phyloP scores from a whole-genome alignment of 257 asterid species.

The Oldenlandia corymbosa region DNA sequence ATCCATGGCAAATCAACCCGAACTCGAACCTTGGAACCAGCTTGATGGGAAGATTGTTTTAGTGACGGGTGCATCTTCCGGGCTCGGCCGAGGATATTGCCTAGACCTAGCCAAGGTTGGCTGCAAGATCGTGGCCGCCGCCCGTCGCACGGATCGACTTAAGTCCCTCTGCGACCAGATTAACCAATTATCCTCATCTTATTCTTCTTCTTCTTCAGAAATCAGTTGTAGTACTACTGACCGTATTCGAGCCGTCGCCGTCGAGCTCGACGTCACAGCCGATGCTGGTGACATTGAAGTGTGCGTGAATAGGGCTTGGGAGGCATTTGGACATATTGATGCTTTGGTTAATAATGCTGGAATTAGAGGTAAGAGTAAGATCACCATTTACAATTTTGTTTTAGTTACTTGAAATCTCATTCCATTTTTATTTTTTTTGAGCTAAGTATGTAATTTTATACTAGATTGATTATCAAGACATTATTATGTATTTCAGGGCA shows the following conservation, averaged over 20 bases:
- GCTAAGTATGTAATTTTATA: no score
- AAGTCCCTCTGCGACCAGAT: slow-evolving; percentile 56
- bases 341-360: slow-evolving; percentile 68
- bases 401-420: no score
- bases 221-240: not conserved
- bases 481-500: not conserved
- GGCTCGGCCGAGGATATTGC: slow-evolving; percentile 64
- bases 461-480: no score
- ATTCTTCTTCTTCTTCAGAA: not conserved
- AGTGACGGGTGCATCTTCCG: slow-evolving; percentile 87
- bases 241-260: slow-evolving; percentile 40
- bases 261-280: slow-evolving; percentile 52
- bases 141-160: slow-evolving; percentile 50
- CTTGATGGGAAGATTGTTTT: slow-evolving; percentile 57
- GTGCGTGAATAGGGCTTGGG: slow-evolving; percentile 52
- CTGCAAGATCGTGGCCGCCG: slow-evolving; percentile 64
- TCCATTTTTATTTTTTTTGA: no score
- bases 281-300: slow-evolving; percentile 32
- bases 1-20: no score
- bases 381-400: no score
- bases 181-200: no score
- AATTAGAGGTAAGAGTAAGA: slow-evolving; percentile 35
- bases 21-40: no score
- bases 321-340: slow-evolving; percentile 55
- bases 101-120: slow-evolving; percentile 62